Evolutionary conservation across 371 early-diverging fungal genomes (phyloP), one percentile per base, ranked within the genome.

Genomic region (Syncephalastrum racemosum): DNA sequence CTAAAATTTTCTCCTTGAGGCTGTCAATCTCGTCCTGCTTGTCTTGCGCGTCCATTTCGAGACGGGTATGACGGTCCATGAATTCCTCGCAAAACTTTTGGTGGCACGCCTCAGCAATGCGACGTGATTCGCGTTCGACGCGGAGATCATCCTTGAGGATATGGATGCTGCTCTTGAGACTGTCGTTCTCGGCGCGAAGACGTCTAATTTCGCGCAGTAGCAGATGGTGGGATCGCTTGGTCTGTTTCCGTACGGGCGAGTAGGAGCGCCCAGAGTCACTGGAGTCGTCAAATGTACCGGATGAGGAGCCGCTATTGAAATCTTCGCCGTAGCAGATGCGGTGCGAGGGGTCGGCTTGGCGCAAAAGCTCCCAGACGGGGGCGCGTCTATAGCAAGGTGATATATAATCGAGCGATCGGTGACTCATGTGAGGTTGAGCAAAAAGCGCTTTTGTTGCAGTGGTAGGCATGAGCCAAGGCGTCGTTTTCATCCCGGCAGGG

Each of bases 131-230:
- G 8, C 64, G 53, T 39, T 68, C 68, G 39, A 67, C 59, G 14
- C 68, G 66, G 2, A 79, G 47, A 31, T 79, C 79, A 22, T 69
- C 63, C 39, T 68, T 68, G 13, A 76, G 55, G 0, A 76, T 53
- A 39, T 68, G 55, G 8, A 79, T 70, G 31, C 64, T 73, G 7
- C 54, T 56, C 24, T 54, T 56, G 10, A 79, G 56, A 13, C 55
- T 53, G 2, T 53, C 56, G 47, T 79, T 79, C 54, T 79, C 79
- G 13, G 66, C 60, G 7, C 73, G 68, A 24, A 79, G 54, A 6
- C 74, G 68, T 36, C 70, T 67, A 14, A 79, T 68, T 60, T 79
- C 74, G 39, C 76, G 69, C 13, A 70, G 22, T 4, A 79, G 31
- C 10, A 63, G 36, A 42, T 66, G 64, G 19, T 63, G 56, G 7